Evolutionary conservation across 495 filamentous ascomycete genomes (phyloP).

Genomic region (Annulohypoxylon stygium): DNA sequence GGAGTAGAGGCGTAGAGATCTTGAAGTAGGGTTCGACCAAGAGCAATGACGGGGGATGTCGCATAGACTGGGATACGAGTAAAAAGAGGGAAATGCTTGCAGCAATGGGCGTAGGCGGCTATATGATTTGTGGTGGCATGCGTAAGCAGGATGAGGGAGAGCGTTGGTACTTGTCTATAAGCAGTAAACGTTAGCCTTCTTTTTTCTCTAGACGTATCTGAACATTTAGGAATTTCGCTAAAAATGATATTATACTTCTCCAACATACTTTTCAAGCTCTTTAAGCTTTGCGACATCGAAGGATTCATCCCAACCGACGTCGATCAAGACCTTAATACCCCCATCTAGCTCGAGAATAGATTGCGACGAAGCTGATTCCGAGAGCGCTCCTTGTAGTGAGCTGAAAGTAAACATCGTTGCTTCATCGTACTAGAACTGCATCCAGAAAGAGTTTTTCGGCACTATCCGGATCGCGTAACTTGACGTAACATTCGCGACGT

Average conservation of each 20-base stretch:
- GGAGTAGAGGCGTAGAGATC: conserved; percentile 94
- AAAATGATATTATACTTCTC: not conserved
- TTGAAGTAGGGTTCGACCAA: conserved; percentile 90
- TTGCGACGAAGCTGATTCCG: conserved; percentile 86
- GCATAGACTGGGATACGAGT: conserved; percentile 96
- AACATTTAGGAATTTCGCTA: not conserved
- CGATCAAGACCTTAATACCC: conserved; percentile 92
- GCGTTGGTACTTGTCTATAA: conserved; percentile 82
- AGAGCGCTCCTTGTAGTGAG: conserved; percentile 90
- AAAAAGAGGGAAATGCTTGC: conserved; percentile 94
- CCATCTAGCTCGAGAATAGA: conserved; percentile 97
- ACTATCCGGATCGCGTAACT: not conserved
- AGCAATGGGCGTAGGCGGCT: conserved; percentile 95
- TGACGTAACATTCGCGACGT: conserved; percentile 2
- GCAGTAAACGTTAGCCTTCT: conserved; percentile 25
- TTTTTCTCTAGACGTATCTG: not conserved
- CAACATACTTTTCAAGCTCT: conserved; percentile 85
- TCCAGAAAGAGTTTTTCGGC: conserved; percentile 1
- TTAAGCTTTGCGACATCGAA: conserved; percentile 85
- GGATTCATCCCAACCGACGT: conserved; percentile 94
- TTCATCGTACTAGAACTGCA: conserved; percentile 34
- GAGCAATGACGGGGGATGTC: conserved; percentile 90
- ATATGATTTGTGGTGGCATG: conserved; percentile 92
- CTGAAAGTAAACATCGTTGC: conserved; percentile 93
- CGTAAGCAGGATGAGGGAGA: conserved; percentile 94